phyloP scores from a whole-genome alignment of 352 stramenopile species.

The Pythium angustatum region DNA sequence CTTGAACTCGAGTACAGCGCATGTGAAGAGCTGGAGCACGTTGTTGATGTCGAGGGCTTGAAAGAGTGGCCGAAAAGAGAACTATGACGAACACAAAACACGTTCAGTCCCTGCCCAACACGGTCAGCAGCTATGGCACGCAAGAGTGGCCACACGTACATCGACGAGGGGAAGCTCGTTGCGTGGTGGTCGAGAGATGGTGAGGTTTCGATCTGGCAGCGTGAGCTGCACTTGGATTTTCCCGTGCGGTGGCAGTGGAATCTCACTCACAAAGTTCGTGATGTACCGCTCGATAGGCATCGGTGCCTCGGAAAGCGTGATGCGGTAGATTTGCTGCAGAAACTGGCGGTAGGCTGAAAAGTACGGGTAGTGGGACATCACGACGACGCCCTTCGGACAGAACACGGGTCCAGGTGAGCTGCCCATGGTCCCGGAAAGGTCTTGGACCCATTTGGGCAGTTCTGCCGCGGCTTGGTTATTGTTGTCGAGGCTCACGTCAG shows the following conservation, averaged over 20 bases:
- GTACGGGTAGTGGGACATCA: conserved; percentile 96
- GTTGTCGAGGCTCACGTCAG: conserved; percentile 8
- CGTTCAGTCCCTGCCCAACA: background rate
- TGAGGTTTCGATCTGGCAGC: conserved; percentile 83
- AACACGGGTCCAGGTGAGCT: conserved; percentile 73
- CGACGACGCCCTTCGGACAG: conserved; percentile 91
- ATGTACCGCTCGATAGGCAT: conserved; percentile 97
- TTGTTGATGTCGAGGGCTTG: conserved; percentile 91
- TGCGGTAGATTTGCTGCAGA: conserved; percentile 90
- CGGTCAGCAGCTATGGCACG: background rate
- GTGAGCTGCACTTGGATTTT: conserved; percentile 91
- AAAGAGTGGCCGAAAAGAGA: conserved; percentile 94
- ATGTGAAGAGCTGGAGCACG: conserved; percentile 89
- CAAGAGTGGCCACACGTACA: conserved; percentile 36
- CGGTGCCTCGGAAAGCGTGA: conserved; percentile 83
- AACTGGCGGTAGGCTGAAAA: conserved; percentile 94
- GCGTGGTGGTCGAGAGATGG: conserved; percentile 83
- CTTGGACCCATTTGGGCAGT: conserved; percentile 72
- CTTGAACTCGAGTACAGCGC: conserved; percentile 89
- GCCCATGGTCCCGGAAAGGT: conserved; percentile 50
- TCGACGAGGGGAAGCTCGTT: conserved; percentile 93
- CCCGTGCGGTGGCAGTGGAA: conserved; percentile 92
- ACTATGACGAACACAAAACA: conserved; percentile 40
- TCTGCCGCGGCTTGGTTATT: conserved; percentile 54
- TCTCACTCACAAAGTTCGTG: conserved; percentile 95